phyloP scores from a whole-genome alignment of 495 filamentous ascomycete species.

The Trichoderma gamsii region DNA sequence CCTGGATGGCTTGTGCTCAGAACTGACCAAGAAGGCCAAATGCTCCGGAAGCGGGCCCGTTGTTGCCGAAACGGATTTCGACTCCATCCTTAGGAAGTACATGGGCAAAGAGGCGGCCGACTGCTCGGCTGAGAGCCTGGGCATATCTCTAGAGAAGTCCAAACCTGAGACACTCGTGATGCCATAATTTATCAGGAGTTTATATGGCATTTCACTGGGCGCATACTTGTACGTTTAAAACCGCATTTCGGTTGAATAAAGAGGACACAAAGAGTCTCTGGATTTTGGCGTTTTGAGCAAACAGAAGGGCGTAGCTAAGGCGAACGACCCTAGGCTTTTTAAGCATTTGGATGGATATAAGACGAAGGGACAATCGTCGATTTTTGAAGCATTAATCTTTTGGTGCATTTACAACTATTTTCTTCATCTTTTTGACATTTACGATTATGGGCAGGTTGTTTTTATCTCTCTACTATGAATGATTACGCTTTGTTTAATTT shows the following conservation, averaged over 20 bases:
- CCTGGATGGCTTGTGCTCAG: constrained; percentile 84
- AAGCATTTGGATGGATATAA: constrained; percentile 3
- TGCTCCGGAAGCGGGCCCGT: constrained; percentile 92
- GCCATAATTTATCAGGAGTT: neutral
- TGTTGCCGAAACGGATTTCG: constrained; percentile 82
- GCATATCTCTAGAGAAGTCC: neutral
- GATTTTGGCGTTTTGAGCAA: constrained; percentile 13
- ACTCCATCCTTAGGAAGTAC: constrained; percentile 63
- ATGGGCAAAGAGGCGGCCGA: constrained; percentile 26
- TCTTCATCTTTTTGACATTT: neutral
- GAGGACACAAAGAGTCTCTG: neutral
- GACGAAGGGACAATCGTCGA: constrained; percentile 2
- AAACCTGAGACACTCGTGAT: neutral
- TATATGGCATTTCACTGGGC: neutral
- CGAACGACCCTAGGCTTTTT: neutral
- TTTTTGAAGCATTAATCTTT: constrained; percentile 3
- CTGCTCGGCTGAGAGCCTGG: neutral
- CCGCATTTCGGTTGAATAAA: neutral
- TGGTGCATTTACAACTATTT: neutral
- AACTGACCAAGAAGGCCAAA: constrained; percentile 93
- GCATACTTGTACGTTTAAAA: constrained; percentile 2
- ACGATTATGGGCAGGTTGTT: neutral
- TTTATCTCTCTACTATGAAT: neutral
- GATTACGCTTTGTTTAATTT: neutral
- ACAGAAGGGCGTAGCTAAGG: neutral